phyloP scores from a whole-genome alignment of 331 rosid genomes.

The Cydonia oblonga region DNA sequence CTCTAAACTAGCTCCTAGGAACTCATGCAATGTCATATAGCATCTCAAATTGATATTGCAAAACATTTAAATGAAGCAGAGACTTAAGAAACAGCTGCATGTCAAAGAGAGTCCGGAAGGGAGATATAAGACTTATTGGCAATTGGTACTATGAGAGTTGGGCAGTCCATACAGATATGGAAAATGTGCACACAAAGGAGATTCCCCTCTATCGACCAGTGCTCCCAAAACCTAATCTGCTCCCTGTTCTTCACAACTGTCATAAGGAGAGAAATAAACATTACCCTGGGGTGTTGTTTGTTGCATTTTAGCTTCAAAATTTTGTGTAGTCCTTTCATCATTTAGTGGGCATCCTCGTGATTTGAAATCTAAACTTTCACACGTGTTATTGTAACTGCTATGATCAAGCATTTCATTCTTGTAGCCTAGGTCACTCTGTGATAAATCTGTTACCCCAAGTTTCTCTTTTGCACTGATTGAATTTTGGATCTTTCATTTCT shows the following conservation, averaged over 20 bases:
- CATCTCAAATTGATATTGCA: background rate
- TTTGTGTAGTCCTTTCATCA: background rate
- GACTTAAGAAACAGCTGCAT: background rate
- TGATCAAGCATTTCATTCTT: background rate
- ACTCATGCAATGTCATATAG: background rate
- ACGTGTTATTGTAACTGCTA: background rate
- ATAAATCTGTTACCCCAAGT: background rate
- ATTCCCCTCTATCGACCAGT: background rate
- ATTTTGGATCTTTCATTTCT: background rate
- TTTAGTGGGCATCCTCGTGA: background rate
- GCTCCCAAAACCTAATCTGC: background rate
- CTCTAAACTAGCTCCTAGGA: background rate
- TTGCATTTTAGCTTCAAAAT: background rate
- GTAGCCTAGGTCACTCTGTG: background rate
- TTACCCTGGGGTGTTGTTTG: background rate
- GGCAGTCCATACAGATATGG: background rate
- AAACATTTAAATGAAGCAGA: background rate
- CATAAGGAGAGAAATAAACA: background rate
- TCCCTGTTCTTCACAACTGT: background rate
- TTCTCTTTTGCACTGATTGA: background rate
- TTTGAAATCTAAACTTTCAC: background rate
- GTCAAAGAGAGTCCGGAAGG: background rate
- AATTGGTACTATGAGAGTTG: no score
- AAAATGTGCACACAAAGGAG: background rate
- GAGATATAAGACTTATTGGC: background rate